phyloP scores from a whole-genome alignment of 176 grass and related monocot species.

The Melocanna baccifera region DNA sequence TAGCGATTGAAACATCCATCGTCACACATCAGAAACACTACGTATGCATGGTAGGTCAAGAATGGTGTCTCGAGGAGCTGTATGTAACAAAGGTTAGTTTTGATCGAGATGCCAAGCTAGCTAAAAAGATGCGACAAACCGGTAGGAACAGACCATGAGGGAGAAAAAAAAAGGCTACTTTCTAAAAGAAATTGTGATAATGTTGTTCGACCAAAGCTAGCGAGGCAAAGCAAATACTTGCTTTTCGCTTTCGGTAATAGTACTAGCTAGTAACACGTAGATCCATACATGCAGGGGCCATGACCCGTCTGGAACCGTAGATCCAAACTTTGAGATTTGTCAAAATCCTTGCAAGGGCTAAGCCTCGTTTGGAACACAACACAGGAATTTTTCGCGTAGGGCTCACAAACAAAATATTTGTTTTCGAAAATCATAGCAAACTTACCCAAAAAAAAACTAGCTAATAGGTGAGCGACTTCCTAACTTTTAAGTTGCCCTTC shows the following conservation, averaged over 20 bases:
- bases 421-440: too few relatives aligned
- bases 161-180: not conserved
- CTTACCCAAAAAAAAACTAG: too few relatives aligned
- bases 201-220: slow-evolving; percentile 4
- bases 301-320: too few relatives aligned
- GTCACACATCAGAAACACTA: not conserved
- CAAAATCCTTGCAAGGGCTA: too few relatives aligned
- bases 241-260: not conserved
- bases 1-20: not conserved
- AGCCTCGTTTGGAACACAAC: too few relatives aligned
- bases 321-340: not conserved
- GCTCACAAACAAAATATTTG: too few relatives aligned
- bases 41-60: not conserved
- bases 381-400: too few relatives aligned
- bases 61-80: not conserved
- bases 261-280: not conserved
- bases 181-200: not conserved
- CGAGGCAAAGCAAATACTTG: not conserved
- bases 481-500: too few relatives aligned
- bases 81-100: not conserved
- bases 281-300: not conserved
- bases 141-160: not conserved
- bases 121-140: not conserved
- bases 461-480: too few relatives aligned
- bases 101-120: slow-evolving; percentile 11